Percentiles rank a stretch among this genome's conserved stretches.
phyloP scores from a whole-genome alignment of 1,284 basidiomycete species.

The Heterobasidion parviporum region DNA sequence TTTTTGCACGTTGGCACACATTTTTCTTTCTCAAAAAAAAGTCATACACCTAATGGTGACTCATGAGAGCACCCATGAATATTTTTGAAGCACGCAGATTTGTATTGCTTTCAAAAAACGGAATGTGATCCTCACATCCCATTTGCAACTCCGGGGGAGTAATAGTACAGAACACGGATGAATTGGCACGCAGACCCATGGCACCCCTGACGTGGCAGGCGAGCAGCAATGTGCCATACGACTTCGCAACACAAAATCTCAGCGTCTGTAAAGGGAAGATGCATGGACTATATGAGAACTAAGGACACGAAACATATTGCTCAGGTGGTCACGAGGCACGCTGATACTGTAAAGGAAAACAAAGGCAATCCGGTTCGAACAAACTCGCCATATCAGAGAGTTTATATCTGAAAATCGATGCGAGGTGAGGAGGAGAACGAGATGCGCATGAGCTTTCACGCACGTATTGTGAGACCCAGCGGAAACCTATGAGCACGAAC shows the following conservation, averaged over 20 bases:
- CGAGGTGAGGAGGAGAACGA: background rate
- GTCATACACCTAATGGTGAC: too few species aligned
- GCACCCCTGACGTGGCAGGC: background rate
- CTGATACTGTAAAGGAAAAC: background rate
- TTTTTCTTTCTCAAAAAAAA: too few species aligned
- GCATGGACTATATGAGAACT: too few species aligned
- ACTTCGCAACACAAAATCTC: background rate
- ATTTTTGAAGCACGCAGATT: too few species aligned
- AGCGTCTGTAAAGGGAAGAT: too few species aligned
- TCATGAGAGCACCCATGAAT: too few species aligned
- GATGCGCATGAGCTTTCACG: conserved; percentile 17
- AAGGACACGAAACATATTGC: background rate
- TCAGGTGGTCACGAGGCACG: background rate
- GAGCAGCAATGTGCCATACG: background rate
- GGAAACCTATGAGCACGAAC: conserved; percentile 59
- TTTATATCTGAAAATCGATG: conserved; percentile 21
- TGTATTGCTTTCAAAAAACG: too few species aligned
- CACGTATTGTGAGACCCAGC: conserved; percentile 98
- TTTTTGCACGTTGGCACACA: too few species aligned
- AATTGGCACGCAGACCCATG: background rate
- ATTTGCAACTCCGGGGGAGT: too few species aligned
- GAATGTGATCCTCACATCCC: too few species aligned
- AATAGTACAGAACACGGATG: background rate
- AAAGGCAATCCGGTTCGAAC: conserved; percentile 1
- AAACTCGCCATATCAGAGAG: conserved; percentile 1